These are phyloP conservation scores for Solanum dulcamara DNA, from an alignment of 257 asterid species.

Conservation along the genomic window DNA sequence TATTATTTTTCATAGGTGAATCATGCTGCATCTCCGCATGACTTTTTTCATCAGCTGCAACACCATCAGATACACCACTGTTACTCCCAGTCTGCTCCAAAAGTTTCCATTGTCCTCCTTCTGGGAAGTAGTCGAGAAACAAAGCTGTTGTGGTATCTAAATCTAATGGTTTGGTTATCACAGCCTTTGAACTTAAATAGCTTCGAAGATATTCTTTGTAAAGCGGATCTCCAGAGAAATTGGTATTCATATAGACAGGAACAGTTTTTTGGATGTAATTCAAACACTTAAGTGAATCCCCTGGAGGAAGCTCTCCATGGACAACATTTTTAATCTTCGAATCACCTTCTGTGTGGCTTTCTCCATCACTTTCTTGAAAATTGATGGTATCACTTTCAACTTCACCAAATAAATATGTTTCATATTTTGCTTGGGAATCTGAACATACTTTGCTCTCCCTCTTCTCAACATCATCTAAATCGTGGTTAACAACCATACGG, in stretches of 20 bases:
- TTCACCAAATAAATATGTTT: neutral
- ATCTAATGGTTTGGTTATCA: slow-evolving; percentile 20
- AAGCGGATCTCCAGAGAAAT: slow-evolving; percentile 33
- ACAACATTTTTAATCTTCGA: slow-evolving; percentile 10
- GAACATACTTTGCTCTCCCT: slow-evolving; percentile 1
- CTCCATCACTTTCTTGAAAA: neutral
- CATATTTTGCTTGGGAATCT: slow-evolving; percentile 18
- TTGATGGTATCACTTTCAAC: neutral
- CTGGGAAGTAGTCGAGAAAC: slow-evolving; percentile 53
- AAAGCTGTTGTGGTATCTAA: slow-evolving; percentile 34
- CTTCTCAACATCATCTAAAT: slow-evolving; percentile 17
- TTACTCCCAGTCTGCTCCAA: slow-evolving; percentile 32
- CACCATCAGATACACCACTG: slow-evolving; percentile 13
- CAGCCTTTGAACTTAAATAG: slow-evolving; percentile 33
- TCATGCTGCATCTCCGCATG: slow-evolving; percentile 3
- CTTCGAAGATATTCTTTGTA: slow-evolving; percentile 39
- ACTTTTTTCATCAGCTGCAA: slow-evolving; percentile 2
- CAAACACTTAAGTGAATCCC: slow-evolving; percentile 16
- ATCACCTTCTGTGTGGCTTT: slow-evolving; percentile 18
- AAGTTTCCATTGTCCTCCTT: slow-evolving; percentile 73
- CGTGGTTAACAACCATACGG: slow-evolving; percentile 5
- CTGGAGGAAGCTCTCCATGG: slow-evolving; percentile 22
- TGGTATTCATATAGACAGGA: slow-evolving; percentile 17
- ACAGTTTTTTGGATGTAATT: slow-evolving; percentile 19
- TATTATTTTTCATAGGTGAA: slow-evolving; percentile 9